phyloP scores from a whole-genome alignment of 2,329 filamentous ascomycete genomes.

The Venturia oleaginea region DNA sequence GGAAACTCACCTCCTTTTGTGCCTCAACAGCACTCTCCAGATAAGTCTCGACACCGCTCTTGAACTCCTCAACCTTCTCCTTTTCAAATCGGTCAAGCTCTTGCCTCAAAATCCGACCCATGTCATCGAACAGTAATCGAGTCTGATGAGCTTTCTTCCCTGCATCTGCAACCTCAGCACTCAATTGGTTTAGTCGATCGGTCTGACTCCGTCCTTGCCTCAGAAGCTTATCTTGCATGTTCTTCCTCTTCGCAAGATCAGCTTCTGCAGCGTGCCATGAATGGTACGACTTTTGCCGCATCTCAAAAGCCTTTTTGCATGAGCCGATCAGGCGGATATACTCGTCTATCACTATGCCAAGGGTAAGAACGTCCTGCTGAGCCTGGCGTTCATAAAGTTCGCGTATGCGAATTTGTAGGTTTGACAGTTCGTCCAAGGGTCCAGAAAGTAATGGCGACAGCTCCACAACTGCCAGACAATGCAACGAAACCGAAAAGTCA shows the following conservation, averaged over 20 bases:
- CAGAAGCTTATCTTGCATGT: constrained; percentile 86
- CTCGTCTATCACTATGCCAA: constrained; percentile 96
- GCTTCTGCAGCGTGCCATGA: constrained; percentile 87
- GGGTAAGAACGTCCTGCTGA: constrained; percentile 89
- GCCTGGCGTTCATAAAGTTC: constrained; percentile 96
- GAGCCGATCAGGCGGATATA: constrained; percentile 94
- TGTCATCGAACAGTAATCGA: constrained; percentile 86
- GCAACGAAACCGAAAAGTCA: constrained; percentile 89
- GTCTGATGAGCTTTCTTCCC: constrained; percentile 90
- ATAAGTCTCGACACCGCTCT: constrained; percentile 95
- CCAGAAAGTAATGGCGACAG: constrained; percentile 80
- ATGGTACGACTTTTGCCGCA: constrained; percentile 92
- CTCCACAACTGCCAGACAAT: constrained; percentile 85
- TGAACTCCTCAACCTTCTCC: constrained; percentile 99
- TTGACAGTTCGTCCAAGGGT: constrained; percentile 82
- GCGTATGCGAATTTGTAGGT: constrained; percentile 85
- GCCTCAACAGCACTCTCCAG: constrained; percentile 94
- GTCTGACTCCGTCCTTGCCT: constrained; percentile 93
- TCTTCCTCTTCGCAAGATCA: constrained; percentile 81
- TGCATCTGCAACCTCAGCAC: constrained; percentile 87
- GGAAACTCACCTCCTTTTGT: constrained; percentile 77
- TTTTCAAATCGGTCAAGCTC: constrained; percentile 91
- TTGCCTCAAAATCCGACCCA: constrained; percentile 83
- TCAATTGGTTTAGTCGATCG: constrained; percentile 84
- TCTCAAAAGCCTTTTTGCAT: constrained; percentile 84